Conservation (phyloP, 2,329 filamentous ascomycete genomes). For the Cytospora paraplurivora region DNA sequence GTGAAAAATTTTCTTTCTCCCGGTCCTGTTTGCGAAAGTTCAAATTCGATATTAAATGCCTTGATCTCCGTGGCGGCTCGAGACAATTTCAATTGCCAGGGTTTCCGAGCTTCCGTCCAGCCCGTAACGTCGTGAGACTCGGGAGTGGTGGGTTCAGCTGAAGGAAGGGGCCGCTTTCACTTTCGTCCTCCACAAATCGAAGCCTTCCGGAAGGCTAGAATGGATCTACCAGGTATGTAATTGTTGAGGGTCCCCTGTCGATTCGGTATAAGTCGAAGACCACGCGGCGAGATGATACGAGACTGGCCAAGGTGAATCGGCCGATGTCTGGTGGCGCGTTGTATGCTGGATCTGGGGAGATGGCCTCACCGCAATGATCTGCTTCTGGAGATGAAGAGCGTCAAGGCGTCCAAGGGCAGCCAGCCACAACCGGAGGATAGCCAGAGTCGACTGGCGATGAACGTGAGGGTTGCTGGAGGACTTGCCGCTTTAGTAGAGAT, state of each 20-base stretch:
- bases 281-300: constrained; percentile 15
- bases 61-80: constrained; percentile 7
- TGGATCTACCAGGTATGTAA: neutral
- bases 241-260: constrained; percentile 14
- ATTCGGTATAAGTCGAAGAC: constrained; percentile 4
- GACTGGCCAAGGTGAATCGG: constrained; percentile 16
- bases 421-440: neutral
- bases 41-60: constrained; percentile 23
- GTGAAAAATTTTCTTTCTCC: constrained; percentile 27
- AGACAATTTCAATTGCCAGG: constrained; percentile 16
- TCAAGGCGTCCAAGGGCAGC: neutral
- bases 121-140: constrained; percentile 13
- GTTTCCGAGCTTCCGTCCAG: constrained; percentile 13
- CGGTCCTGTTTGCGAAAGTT: constrained; percentile 13
- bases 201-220: constrained; percentile 19
- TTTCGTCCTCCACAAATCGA: constrained; percentile 16
- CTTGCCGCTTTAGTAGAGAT: neutral
- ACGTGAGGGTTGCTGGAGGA: neutral
- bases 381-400: constrained; percentile 3
- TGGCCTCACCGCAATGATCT: constrained; percentile 14
- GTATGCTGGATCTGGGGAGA: neutral
- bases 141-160: constrained; percentile 18
- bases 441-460: constrained; percentile 1
- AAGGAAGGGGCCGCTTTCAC: constrained; percentile 16
- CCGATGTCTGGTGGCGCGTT: constrained; percentile 6